A percentile compares a stretch with the other conserved stretches of the same genome.
Conservation (phyloP, 768 basidiomycete species). For the Leccinum variicolor region DNA sequence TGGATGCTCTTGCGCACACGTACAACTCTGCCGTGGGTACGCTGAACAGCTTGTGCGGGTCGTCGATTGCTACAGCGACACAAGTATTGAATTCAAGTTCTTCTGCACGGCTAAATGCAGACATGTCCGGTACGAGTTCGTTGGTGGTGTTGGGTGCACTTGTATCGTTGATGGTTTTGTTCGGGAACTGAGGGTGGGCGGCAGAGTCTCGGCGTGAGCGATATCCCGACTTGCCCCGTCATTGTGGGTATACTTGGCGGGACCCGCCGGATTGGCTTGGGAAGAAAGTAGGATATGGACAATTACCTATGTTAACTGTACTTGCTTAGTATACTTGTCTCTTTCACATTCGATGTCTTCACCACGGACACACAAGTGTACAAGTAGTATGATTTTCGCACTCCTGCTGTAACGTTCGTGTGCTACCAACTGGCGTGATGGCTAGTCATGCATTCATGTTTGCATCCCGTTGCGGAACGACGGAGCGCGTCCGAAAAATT, state of each 20-base stretch:
- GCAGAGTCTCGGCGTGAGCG: neutral
- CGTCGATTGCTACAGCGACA: constrained; percentile 37
- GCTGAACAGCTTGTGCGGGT: constrained; percentile 50
- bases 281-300: neutral
- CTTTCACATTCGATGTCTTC: neutral
- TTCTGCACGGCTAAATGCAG: constrained; percentile 8
- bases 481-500: no score
- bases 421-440: neutral
- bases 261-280: neutral
- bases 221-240: neutral
- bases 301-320: neutral
- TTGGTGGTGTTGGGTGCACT: constrained; percentile 10
- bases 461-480: no score
- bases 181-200: constrained; percentile 8
- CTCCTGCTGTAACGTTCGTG: neutral
- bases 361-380: neutral
- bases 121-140: constrained; percentile 2
- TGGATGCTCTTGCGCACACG: constrained; percentile 41
- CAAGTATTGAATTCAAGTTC: constrained; percentile 13
- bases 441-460: no score
- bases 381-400: neutral
- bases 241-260: neutral
- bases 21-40: constrained; percentile 47
- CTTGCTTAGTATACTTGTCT: neutral
- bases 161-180: constrained; percentile 10